Conservation (phyloP, 2,329 filamentous ascomycete species). For the Fusarium coicis region DNA sequence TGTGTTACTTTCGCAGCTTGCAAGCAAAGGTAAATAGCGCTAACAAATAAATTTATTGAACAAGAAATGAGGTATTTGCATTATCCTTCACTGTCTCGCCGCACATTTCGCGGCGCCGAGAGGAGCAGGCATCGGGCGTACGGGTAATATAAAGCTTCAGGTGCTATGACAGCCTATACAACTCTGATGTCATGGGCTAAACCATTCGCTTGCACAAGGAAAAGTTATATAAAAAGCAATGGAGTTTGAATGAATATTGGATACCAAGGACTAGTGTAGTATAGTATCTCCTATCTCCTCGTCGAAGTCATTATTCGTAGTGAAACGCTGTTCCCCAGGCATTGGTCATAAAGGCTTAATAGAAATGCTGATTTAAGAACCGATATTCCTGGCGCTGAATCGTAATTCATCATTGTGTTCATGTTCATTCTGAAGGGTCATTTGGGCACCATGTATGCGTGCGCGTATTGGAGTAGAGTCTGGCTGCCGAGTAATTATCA, state of each 20-base stretch:
- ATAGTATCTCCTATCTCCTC: neutral
- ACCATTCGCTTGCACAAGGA: neutral
- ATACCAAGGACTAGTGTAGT: neutral
- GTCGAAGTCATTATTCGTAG: conserved; percentile 15
- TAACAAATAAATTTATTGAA: neutral
- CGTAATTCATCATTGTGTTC: conserved; percentile 12
- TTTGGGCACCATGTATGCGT: neutral
- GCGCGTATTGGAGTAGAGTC: neutral
- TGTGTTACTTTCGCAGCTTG: neutral
- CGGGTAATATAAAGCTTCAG: neutral
- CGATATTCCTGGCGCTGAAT: conserved; percentile 21
- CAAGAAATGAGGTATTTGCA: neutral
- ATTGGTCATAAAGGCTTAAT: conserved; percentile 5
- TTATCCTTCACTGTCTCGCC: neutral
- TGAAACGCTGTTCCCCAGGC: conserved; percentile 28
- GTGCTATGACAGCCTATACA: neutral
- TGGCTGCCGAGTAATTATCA: conserved; percentile 1
- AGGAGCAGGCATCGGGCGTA: neutral
- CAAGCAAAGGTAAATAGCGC: neutral
- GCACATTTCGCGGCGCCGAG: neutral
- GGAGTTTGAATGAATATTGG: neutral
- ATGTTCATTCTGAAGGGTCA: neutral
- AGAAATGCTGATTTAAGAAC: conserved; percentile 12
- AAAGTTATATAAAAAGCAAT: conserved; percentile 12
- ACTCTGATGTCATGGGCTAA: neutral